phyloP scores from a whole-genome alignment of 2,329 filamentous ascomycete genomes.

The Colletotrichum spaethianum region DNA sequence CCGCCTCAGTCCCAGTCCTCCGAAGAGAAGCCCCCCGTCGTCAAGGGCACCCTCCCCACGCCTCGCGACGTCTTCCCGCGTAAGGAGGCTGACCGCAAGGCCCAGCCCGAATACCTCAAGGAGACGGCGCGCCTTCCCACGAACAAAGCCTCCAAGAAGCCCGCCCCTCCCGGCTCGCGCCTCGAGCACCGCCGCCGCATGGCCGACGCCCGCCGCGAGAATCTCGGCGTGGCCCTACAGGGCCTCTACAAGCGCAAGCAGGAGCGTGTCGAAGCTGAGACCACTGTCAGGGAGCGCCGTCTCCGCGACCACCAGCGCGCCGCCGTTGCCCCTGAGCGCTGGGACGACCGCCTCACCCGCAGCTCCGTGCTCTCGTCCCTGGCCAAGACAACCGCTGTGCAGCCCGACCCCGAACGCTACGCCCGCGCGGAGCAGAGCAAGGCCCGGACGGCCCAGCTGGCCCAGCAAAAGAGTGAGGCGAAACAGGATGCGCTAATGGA shows the following conservation, averaged over 20 bases:
- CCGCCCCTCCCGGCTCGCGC: constrained; percentile 51
- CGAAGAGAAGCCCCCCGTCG: constrained; percentile 58
- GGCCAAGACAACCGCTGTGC: constrained; percentile 62
- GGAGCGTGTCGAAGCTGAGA: constrained; percentile 55
- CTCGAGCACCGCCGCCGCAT: constrained; percentile 79
- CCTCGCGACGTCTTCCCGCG: constrained; percentile 84
- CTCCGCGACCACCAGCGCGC: constrained; percentile 62
- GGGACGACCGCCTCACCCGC: constrained; percentile 83
- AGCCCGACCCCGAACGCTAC: constrained; percentile 75
- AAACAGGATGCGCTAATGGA: constrained; percentile 83
- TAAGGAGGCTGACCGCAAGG: constrained; percentile 71
- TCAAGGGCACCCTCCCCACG: constrained; percentile 86
- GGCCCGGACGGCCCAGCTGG: constrained; percentile 57
- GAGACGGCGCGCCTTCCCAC: constrained; percentile 71
- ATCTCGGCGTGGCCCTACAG: constrained; percentile 79
- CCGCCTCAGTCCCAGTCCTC: constrained; percentile 84
- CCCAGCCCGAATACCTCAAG: constrained; percentile 71
- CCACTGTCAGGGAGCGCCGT: constrained; percentile 58
- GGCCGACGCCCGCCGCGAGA: constrained; percentile 78
- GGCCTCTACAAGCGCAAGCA: constrained; percentile 79
- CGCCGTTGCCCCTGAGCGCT: constrained; percentile 75
- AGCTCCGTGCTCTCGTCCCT: constrained; percentile 72
- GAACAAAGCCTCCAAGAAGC: constrained; percentile 52
- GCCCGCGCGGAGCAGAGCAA: constrained; percentile 62
- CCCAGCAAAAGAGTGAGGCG: constrained; percentile 68